Conservation (phyloP, 306 rosid genomes). For the Clitoria ternatea region DNA sequence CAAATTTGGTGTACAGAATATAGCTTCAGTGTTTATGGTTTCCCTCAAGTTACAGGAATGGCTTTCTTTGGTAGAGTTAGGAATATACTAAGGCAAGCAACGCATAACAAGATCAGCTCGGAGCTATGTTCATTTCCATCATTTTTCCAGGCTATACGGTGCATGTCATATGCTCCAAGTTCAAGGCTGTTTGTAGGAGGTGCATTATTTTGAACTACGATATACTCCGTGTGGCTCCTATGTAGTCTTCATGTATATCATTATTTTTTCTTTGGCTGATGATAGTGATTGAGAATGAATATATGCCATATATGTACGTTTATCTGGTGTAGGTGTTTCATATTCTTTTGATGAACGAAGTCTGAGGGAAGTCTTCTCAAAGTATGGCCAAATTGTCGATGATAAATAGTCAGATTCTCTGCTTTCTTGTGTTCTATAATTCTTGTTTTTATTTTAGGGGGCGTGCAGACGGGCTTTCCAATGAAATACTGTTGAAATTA, state of each 20-base stretch:
- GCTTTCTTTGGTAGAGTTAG: slow-evolving; percentile 69
- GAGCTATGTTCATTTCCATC: slow-evolving; percentile 35
- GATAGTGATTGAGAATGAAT: neutral
- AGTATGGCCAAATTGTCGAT: slow-evolving; percentile 61
- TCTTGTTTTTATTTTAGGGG: neutral
- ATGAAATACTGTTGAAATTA: neutral
- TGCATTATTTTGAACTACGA: neutral
- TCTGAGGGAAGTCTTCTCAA: slow-evolving; percentile 49
- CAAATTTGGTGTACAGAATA: neutral
- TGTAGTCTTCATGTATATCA: neutral
- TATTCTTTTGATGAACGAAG: slow-evolving; percentile 50
- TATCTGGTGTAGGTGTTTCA: slow-evolving; percentile 50
- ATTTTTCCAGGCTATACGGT: slow-evolving; percentile 43
- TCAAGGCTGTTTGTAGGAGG: slow-evolving; percentile 72
- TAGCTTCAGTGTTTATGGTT: neutral
- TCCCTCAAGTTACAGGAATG: slow-evolving; percentile 42
- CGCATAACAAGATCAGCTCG: slow-evolving; percentile 35
- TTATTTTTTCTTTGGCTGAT: neutral
- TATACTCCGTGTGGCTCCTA: neutral
- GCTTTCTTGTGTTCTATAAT: neutral
- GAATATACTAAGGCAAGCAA: slow-evolving; percentile 50
- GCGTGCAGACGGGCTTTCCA: no score
- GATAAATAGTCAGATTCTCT: slow-evolving; percentile 31
- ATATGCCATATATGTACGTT: neutral
- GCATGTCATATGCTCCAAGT: slow-evolving; percentile 47